Evolutionary conservation across 805 yeast species (phyloP).

Genomic region (Wickerhamia fluorescens): DNA sequence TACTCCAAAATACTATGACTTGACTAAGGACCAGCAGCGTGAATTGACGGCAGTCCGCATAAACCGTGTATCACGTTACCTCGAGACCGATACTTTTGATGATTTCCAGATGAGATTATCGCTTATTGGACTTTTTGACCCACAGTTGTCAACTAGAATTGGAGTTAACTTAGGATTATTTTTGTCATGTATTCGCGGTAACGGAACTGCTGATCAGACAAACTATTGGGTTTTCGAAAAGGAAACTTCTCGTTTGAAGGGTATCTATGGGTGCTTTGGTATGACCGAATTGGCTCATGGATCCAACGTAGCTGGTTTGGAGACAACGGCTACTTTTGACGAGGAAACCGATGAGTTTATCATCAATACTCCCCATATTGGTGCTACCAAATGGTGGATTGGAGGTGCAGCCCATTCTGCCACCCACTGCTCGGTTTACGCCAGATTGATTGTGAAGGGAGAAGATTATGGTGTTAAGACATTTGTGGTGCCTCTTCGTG

Average conservation of each 20-base stretch:
- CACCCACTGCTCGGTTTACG: constrained; percentile 79
- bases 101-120: constrained; percentile 54
- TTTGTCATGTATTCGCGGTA: constrained; percentile 73
- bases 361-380: constrained; percentile 81
- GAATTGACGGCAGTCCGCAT: constrained; percentile 55
- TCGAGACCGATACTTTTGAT: constrained; percentile 42
- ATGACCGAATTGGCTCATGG: constrained; percentile 71
- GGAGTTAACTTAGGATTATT: constrained; percentile 89
- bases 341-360: constrained; percentile 55
- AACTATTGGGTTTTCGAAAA: constrained; percentile 73
- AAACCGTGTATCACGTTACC: constrained; percentile 51
- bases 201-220: constrained; percentile 80
- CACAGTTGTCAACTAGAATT: constrained; percentile 70
- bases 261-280: constrained; percentile 57
- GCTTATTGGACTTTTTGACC: constrained; percentile 61
- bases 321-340: constrained; percentile 67
- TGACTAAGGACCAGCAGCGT: constrained; percentile 49
- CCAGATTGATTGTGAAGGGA: constrained; percentile 72
- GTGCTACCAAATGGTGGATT: constrained; percentile 98
- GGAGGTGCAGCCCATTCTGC: constrained; percentile 97
- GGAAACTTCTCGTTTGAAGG: constrained; percentile 54
- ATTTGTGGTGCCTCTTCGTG: constrained; percentile 86
- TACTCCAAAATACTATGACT: constrained; percentile 49
- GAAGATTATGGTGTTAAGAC: constrained; percentile 90
- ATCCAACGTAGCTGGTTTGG: constrained; percentile 52